Percentiles rank a stretch among this genome's conserved stretches.
These are phyloP conservation scores for Spathaspora arborariae DNA, from an alignment of 805 yeast genomes.

Conservation along the genomic window DNA sequence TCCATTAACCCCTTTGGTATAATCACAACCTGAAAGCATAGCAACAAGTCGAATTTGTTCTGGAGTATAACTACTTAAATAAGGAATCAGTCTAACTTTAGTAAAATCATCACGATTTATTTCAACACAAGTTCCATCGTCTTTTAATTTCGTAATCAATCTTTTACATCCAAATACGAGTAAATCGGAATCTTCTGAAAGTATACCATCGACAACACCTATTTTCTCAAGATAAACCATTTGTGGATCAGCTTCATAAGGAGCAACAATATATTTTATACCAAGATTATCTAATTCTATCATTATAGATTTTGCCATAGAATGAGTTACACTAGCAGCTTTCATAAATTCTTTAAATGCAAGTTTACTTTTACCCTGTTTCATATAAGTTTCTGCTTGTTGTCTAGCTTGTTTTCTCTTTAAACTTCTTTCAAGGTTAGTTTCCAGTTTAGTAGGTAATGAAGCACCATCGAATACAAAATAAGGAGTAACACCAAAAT, in stretches of 20 bases:
- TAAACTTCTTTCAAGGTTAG: slow-evolving; percentile 61
- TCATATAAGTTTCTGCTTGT: slow-evolving; percentile 50
- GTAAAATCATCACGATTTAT: slow-evolving; percentile 55
- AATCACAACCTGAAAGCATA: slow-evolving; percentile 93
- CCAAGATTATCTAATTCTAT: slow-evolving; percentile 56
- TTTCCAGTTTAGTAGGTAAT: slow-evolving; percentile 71
- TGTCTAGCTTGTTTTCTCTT: slow-evolving; percentile 55
- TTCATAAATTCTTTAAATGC: slow-evolving; percentile 72
- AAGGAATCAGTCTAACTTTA: slow-evolving; percentile 43
- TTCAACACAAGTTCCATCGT: slow-evolving; percentile 68
- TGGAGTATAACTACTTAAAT: slow-evolving; percentile 47
- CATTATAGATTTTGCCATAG: slow-evolving; percentile 85
- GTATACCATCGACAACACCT: slow-evolving; percentile 77
- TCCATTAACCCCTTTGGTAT: slow-evolving; percentile 79
- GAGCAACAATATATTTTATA: slow-evolving; percentile 84
- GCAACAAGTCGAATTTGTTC: slow-evolving; percentile 73
- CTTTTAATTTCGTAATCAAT: slow-evolving; percentile 79
- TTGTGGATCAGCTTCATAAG: slow-evolving; percentile 98
- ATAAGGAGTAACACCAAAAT: slow-evolving; percentile 73
- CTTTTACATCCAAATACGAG: slow-evolving; percentile 79
- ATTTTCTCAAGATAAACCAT: slow-evolving; percentile 80
- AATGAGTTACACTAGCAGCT: slow-evolving; percentile 83
- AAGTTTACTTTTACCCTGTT: slow-evolving; percentile 49
- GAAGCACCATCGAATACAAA: slow-evolving; percentile 93
- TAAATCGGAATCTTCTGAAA: slow-evolving; percentile 93